Conservation (phyloP, 2,329 filamentous ascomycete species). For the Exophiala sp. region DNA sequence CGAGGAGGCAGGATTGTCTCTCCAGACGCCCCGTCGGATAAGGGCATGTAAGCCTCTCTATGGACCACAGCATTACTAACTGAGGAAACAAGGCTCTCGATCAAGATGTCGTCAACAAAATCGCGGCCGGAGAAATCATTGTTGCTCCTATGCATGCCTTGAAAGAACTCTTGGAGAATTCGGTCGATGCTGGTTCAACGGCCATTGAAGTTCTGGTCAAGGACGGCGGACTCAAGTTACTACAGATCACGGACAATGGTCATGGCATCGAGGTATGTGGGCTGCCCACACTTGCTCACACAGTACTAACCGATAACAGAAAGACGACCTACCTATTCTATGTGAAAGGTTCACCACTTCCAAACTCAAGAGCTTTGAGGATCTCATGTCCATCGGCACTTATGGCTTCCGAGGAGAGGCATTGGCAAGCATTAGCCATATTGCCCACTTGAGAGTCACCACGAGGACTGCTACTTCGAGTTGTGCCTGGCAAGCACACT, state of each 20-base stretch:
- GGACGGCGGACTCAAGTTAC: conserved; percentile 86
- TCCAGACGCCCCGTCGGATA: conserved; percentile 45
- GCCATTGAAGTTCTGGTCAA: conserved; percentile 86
- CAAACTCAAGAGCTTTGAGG: conserved; percentile 89
- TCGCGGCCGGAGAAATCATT: conserved; percentile 96
- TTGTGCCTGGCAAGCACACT: conserved; percentile 85
- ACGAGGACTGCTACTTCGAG: conserved; percentile 85
- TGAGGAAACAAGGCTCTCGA: conserved; percentile 63
- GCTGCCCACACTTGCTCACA: not conserved
- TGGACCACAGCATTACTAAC: conserved; percentile 26
- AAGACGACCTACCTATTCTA: conserved; percentile 82
- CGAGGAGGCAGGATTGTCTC: conserved; percentile 37
- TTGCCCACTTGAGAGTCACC: conserved; percentile 89
- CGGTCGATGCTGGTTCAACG: conserved; percentile 94
- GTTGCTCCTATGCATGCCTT: conserved; percentile 92
- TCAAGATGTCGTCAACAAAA: conserved; percentile 94
- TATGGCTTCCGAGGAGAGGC: conserved; percentile 98
- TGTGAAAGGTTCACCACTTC: conserved; percentile 97
- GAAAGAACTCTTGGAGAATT: conserved; percentile 95
- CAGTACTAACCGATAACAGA: conserved; percentile 46
- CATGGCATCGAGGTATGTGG: conserved; percentile 78
- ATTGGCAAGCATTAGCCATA: conserved; percentile 94
- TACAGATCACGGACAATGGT: conserved; percentile 97
- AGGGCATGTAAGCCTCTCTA: conserved; percentile 40
- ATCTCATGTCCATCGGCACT: conserved; percentile 80